These are phyloP conservation scores for Maudiozyma serrabonitensis DNA, from an alignment of 805 yeast genomes.

Conservation along the genomic window DNA sequence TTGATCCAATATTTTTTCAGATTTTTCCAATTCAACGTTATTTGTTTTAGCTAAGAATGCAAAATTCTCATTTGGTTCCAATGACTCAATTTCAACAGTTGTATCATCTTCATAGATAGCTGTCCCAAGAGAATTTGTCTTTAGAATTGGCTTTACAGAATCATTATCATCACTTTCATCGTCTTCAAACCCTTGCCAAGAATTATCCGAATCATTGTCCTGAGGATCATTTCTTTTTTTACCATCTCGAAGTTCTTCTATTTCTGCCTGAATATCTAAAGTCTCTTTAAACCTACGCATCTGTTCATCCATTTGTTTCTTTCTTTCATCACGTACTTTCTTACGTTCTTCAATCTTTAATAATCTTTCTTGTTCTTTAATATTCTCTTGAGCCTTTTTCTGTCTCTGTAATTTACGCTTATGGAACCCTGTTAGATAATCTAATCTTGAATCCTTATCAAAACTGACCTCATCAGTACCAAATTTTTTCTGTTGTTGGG, in stretches of 20 bases:
- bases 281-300: conserved; percentile 27
- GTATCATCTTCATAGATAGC: conserved; percentile 31
- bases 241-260: conserved; percentile 13
- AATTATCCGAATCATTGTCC: conserved; percentile 17
- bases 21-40: conserved; percentile 58
- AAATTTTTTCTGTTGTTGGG: conserved; percentile 52
- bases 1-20: conserved; percentile 60
- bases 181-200: conserved; percentile 33
- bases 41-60: conserved; percentile 57
- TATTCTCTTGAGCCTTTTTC: conserved; percentile 70
- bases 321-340: conserved; percentile 50
- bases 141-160: conserved; percentile 26
- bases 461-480: conserved; percentile 79
- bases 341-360: conserved; percentile 70
- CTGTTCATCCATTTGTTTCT: conserved; percentile 54
- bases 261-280: conserved; percentile 21
- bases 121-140: conserved; percentile 14
- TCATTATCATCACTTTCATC: conserved; percentile 19
- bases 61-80: conserved; percentile 40
- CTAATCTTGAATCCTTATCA: conserved; percentile 69
- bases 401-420: conserved; percentile 84
- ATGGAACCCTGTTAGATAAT: conserved; percentile 90
- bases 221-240: conserved; percentile 2
- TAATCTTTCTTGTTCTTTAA: conserved; percentile 67
- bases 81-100: conserved; percentile 39